Evolutionary conservation across 306 rosid species (phyloP).

Genomic region (Trifolium subterraneum): DNA sequence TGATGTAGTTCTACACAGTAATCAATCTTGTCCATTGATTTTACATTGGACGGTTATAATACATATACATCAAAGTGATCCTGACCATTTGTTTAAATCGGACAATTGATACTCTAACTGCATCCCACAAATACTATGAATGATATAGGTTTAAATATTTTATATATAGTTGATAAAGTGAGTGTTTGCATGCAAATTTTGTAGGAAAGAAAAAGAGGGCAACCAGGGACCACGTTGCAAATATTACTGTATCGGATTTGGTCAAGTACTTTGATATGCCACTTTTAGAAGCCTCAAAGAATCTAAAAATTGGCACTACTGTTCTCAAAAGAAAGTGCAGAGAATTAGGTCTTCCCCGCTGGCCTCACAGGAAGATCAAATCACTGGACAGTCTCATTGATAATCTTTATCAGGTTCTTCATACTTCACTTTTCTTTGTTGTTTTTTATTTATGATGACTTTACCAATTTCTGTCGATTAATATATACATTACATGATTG

Average conservation of each 20-base stretch:
- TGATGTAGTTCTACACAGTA: too few species aligned
- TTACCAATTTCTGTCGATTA: conserved; percentile 19
- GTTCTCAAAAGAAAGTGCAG: conserved; percentile 90
- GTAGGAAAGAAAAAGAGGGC: conserved; percentile 75
- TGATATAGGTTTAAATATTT: conserved; percentile 35
- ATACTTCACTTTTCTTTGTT: conserved; percentile 31
- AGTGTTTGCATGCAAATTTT: conserved; percentile 49
- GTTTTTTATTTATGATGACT: neutral
- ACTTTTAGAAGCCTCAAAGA: conserved; percentile 78
- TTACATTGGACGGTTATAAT: too few species aligned
- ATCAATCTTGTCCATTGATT: too few species aligned
- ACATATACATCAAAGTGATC: too few species aligned
- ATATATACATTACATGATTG: neutral
- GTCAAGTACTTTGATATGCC: conserved; percentile 83
- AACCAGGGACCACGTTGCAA: conserved; percentile 66
- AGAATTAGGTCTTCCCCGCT: conserved; percentile 89
- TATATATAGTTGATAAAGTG: conserved; percentile 48
- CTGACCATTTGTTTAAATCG: too few species aligned
- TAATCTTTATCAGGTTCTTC: conserved; percentile 75
- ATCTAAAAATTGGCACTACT: conserved; percentile 78
- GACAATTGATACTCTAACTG: too few species aligned
- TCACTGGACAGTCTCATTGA: conserved; percentile 86
- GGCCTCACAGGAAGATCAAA: conserved; percentile 96
- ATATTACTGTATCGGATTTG: conserved; percentile 72
- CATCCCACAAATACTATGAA: too few species aligned